Conservation (phyloP, 176 grass and related monocot genomes). For the Stipa capillata region DNA sequence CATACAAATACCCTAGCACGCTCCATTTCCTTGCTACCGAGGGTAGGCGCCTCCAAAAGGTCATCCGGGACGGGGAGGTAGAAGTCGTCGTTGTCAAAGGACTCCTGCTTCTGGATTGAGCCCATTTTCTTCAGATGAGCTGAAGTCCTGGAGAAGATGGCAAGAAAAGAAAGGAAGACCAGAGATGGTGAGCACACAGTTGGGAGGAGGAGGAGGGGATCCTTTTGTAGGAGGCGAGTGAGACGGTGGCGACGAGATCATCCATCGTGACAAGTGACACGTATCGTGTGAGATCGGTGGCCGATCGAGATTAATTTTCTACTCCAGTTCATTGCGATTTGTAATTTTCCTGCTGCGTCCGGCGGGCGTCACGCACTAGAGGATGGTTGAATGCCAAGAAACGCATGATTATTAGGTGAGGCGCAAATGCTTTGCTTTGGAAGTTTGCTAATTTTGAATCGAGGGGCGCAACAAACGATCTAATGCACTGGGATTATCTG, state of each 20-base stretch:
- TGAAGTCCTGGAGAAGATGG: neutral
- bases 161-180: neutral
- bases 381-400: neutral
- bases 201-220: neutral
- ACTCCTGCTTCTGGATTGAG: neutral
- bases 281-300: neutral
- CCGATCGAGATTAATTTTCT: neutral
- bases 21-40: neutral
- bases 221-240: constrained; percentile 7
- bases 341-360: neutral
- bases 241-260: neutral
- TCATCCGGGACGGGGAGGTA: neutral
- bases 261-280: constrained; percentile 3
- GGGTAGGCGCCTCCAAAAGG: constrained; percentile 14
- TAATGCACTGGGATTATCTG: too few species aligned
- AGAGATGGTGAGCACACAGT: neutral
- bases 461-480: too few species aligned
- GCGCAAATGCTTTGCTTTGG: constrained; percentile 15
- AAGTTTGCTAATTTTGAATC: neutral
- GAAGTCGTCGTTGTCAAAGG: neutral
- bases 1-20: constrained; percentile 12
- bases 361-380: neutral
- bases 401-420: neutral
- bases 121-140: constrained; percentile 1
- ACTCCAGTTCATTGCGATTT: neutral